Evolutionary conservation across 2,329 filamentous ascomycete species (phyloP), one percentile per base, ranked within the genome.

Genomic region (Chaetoscypha palmicola): DNA sequence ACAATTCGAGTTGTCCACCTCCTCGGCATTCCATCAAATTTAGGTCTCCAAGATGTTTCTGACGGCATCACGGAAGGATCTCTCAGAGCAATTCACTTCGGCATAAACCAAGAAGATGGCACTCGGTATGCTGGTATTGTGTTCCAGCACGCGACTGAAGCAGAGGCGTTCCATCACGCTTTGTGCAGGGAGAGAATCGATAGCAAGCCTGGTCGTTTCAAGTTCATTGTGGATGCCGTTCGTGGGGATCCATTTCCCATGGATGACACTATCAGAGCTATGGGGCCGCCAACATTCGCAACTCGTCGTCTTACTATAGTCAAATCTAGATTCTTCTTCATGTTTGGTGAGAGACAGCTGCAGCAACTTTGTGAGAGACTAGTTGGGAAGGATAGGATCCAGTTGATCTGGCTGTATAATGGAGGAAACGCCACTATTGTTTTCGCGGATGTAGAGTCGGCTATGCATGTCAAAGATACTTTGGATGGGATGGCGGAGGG

Each of bases 391-490:
- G 53, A 59, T 2, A 44, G 50, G 16, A 46, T 62, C 4, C 57
- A 61, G 38, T 33, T 53, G 35, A 44, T 58, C 22, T 57, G 52
- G 48, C 28, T 61, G 16, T 61, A 61, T 38, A 62, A 62, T 40
- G 53, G 54, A 16, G 60, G 60, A 0, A 62, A 62, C 38, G 60
- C 59, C 0, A 62, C 60, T 1, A 48, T 61, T 10, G 48, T 61
- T 2, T 61, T 62, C 37, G 42, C 57, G 0, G 53, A 58, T 40
- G 60, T 62, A 1, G 38, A 38, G 1, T 38, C 47, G 2, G 57
- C 58, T 2, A 47, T 58, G 4, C 56, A 47, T 31, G 50, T 61
- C 35, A 62, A 61, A 43, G 39, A 39, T 5, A 43, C 38, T 1
- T 38, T 62, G 22, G 59, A 62, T 43, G 45, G 43, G 10, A 46